Conservation (phyloP, 768 basidiomycete genomes). For the Saitozyma sp. region DNA sequence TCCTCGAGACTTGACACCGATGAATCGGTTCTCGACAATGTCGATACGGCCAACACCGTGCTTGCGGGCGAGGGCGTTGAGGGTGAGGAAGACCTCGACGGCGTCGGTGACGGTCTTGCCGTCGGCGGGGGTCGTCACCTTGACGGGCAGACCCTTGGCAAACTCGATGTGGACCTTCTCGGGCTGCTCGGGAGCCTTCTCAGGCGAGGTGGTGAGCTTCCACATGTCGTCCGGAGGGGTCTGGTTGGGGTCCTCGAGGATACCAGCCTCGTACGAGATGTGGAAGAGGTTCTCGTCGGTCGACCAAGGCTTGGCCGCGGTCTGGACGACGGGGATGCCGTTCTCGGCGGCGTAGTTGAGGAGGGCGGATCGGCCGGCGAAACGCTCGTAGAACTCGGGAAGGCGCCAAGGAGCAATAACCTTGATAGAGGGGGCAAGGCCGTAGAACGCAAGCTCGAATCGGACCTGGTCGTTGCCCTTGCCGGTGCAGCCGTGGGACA, state of each 20-base stretch:
- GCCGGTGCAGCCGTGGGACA: conserved; percentile 97
- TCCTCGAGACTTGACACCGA: conserved; percentile 98
- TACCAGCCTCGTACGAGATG: conserved; percentile 99
- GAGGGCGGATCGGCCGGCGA: conserved; percentile 90
- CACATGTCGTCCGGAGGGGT: conserved; percentile 98
- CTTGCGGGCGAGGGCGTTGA: conserved; percentile 88
- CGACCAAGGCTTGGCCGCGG: conserved; percentile 96
- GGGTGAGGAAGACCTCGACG: conserved; percentile 87
- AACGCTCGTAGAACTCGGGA: conserved; percentile 97
- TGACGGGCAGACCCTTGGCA: conserved; percentile 78
- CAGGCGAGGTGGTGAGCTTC: conserved; percentile 86
- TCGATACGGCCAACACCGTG: conserved; percentile 97
- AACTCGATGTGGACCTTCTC: conserved; percentile 85
- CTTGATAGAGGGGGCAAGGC: conserved; percentile 96
- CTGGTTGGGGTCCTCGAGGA: conserved; percentile 92
- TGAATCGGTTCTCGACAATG: conserved; percentile 99
- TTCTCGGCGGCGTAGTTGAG: conserved; percentile 85
- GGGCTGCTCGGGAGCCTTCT: conserved; percentile 74
- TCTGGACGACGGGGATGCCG: conserved; percentile 89
- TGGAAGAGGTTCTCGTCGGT: conserved; percentile 99
- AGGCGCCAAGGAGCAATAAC: conserved; percentile 98
- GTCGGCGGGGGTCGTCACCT: conserved; percentile 61
- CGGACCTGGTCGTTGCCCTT: conserved; percentile 99
- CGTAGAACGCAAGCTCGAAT: conserved; percentile 98
- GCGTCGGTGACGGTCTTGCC: conserved; percentile 75